A percentile compares a stretch with the other conserved stretches of the same genome.
Evolutionary conservation across 495 filamentous ascomycete genomes (phyloP).

Genomic region (Annulohypoxylon bovei): DNA sequence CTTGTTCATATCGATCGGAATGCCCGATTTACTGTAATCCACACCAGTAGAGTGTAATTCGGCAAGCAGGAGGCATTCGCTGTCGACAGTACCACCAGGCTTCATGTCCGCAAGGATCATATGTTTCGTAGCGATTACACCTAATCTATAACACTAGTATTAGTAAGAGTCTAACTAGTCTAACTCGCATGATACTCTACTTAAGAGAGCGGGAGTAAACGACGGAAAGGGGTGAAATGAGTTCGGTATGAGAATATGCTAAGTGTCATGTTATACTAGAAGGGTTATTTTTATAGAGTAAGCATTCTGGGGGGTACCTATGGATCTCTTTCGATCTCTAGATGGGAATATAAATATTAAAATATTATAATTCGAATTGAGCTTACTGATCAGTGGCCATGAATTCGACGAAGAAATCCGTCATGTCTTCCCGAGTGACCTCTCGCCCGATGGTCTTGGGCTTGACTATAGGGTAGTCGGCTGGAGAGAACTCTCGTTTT

Average conservation of each 20-base stretch:
- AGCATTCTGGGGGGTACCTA: too few species aligned
- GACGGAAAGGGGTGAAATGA: neutral
- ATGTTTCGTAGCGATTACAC: conserved; percentile 73
- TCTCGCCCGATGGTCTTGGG: conserved; percentile 65
- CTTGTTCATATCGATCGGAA: conserved; percentile 62
- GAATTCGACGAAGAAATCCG: conserved; percentile 80
- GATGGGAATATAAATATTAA: neutral
- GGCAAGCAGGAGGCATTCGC: conserved; percentile 70
- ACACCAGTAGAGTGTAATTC: conserved; percentile 79
- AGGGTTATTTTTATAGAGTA: too few species aligned
- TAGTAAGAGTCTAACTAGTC: neutral
- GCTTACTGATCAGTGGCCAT: conserved; percentile 74
- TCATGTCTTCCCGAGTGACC: conserved; percentile 70
- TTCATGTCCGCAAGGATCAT: conserved; percentile 72
- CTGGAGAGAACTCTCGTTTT: conserved; percentile 58
- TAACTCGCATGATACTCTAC: neutral
- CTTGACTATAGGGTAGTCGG: conserved; percentile 69
- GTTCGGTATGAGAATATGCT: neutral
- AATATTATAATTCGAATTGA: neutral
- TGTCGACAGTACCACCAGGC: conserved; percentile 63
- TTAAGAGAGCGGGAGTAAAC: neutral
- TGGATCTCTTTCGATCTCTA: too few species aligned
- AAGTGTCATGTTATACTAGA: neutral
- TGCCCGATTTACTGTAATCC: conserved; percentile 84
- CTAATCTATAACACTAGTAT: conserved; percentile 53